These are phyloP conservation scores for Sarcodon sp. DNA, from an alignment of 768 basidiomycete species.

Conservation along the genomic window DNA sequence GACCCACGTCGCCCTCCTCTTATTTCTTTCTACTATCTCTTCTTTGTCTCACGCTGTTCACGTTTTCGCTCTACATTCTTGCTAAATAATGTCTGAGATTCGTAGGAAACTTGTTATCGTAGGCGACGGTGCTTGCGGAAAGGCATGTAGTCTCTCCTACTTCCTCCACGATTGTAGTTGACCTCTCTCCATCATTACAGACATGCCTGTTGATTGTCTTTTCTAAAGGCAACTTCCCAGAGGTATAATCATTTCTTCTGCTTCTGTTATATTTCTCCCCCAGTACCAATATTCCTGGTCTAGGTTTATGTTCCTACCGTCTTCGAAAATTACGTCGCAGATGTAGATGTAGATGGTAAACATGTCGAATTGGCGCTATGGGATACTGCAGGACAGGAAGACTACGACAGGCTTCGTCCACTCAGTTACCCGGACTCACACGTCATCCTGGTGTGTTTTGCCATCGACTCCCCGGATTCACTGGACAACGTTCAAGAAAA, in stretches of 20 bases:
- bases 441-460: slow-evolving; percentile 98
- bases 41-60: too few species aligned
- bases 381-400: slow-evolving; percentile 99
- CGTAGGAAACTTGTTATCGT: slow-evolving; percentile 98
- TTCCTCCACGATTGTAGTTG: slow-evolving; percentile 1
- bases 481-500: slow-evolving; percentile 99
- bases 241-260: slow-evolving; percentile 34
- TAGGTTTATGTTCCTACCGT: slow-evolving; percentile 99
- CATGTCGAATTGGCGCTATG: slow-evolving; percentile 97
- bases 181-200: slow-evolving; percentile 21
- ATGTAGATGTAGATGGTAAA: slow-evolving; percentile 97
- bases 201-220: slow-evolving; percentile 94
- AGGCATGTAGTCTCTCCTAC: slow-evolving; percentile 32
- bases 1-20: too few species aligned
- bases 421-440: slow-evolving; percentile 98
- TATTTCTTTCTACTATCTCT: too few species aligned
- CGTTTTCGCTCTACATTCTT: too few species aligned
- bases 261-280: not conserved
- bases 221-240: slow-evolving; percentile 93
- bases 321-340: slow-evolving; percentile 99
- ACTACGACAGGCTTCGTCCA: slow-evolving; percentile 96
- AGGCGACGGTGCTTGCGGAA: slow-evolving; percentile 95
- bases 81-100: slow-evolving; percentile 76
- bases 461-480: slow-evolving; percentile 95
- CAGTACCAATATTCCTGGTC: not conserved